Evolutionary conservation across 371 early-diverging fungal species (phyloP).

Genomic region (Gilbertella persicaria): DNA sequence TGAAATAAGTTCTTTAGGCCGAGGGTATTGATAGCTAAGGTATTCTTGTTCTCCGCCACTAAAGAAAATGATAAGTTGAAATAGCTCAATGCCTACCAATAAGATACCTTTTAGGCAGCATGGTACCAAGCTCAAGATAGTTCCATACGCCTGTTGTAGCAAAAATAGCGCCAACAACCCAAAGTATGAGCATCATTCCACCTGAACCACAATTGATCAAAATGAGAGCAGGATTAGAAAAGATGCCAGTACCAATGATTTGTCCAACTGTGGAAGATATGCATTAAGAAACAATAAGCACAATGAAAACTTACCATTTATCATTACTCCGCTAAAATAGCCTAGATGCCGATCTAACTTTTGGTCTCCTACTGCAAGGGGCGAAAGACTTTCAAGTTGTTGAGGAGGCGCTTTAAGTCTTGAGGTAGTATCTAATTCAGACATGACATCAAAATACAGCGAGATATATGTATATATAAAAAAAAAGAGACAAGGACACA

Average conservation of each 20-base stretch:
- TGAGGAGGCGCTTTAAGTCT: constrained; percentile 13
- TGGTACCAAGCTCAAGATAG: constrained; percentile 35
- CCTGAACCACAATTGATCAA: constrained; percentile 32
- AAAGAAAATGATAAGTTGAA: not conserved
- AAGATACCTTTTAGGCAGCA: constrained; percentile 19
- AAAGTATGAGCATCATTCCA: constrained; percentile 37
- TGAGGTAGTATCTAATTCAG: too few relatives aligned
- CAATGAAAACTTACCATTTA: constrained; percentile 18
- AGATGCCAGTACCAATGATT: constrained; percentile 41
- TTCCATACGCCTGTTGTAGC: constrained; percentile 28
- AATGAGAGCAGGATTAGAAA: constrained; percentile 32
- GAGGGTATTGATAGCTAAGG: constrained; percentile 23
- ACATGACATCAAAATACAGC: too few relatives aligned
- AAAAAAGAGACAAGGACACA: too few relatives aligned
- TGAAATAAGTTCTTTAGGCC: constrained; percentile 23
- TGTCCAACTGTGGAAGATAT: constrained; percentile 16
- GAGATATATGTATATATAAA: too few relatives aligned
- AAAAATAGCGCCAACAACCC: constrained; percentile 33
- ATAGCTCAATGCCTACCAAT: not conserved
- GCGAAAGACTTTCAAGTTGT: constrained; percentile 18
- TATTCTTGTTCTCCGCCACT: constrained; percentile 36
- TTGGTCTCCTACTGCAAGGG: constrained; percentile 30
- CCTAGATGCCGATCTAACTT: constrained; percentile 25
- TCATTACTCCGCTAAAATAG: constrained; percentile 28
- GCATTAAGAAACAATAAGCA: not conserved